A percentile compares a stretch with the other conserved stretches of the same genome.
Evolutionary conservation across 306 rosid species (phyloP).

Genomic region (Leucaena leucocephala): DNA sequence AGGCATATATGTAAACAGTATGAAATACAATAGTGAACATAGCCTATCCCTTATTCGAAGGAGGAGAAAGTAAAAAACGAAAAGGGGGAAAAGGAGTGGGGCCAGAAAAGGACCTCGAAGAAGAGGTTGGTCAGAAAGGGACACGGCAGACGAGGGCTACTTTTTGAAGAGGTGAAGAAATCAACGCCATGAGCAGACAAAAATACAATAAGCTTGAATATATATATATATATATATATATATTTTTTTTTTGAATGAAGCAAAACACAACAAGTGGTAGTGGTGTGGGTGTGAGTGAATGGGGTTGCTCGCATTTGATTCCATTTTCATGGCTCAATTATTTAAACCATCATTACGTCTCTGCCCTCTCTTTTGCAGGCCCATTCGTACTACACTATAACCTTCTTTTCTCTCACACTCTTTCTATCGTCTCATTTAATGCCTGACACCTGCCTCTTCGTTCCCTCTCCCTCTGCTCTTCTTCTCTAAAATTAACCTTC

Average conservation of each 20-base stretch:
- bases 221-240: too few relatives aligned
- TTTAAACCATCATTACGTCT: slow-evolving; percentile 39
- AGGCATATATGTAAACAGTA: too few relatives aligned
- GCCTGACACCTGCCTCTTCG: background rate
- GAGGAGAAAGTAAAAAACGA: too few relatives aligned
- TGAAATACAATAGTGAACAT: too few relatives aligned
- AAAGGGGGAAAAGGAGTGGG: background rate
- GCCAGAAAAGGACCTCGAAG: slow-evolving; percentile 45
- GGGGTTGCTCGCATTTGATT: slow-evolving; percentile 41
- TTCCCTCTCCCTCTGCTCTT: too few relatives aligned
- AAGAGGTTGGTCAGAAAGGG: slow-evolving; percentile 53
- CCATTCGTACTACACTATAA: too few relatives aligned
- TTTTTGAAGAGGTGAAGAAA: background rate
- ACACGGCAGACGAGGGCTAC: slow-evolving; percentile 51
- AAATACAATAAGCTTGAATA: background rate
- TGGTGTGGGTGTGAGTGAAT: background rate
- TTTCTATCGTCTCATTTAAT: background rate
- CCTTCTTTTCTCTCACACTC: too few relatives aligned
- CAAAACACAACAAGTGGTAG: too few relatives aligned
- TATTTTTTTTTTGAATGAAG: too few relatives aligned
- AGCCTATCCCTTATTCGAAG: too few relatives aligned
- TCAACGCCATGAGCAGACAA: background rate
- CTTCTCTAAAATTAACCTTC: too few relatives aligned
- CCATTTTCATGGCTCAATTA: slow-evolving; percentile 47
- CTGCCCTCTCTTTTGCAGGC: background rate